Base-by-base conservation (phyloP, 192 early-diverging fungal genomes). In the Coemansia sp. region DNA sequence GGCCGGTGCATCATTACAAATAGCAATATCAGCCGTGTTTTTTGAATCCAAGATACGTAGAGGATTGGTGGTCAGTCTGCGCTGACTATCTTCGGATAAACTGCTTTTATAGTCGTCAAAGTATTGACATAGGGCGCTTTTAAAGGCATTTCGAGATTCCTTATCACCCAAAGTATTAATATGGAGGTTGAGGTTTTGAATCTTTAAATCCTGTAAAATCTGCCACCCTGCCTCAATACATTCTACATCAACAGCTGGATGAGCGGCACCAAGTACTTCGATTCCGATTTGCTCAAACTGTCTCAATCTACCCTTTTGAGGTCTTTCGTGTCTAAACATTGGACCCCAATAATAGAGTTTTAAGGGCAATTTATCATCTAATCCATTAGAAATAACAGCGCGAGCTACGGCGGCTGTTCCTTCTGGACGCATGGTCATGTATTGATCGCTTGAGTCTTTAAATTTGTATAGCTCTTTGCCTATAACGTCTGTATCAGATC, bases 261-360 rank as follows among this genome's bases (percentile, higher is more conserved):
- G 73, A 14, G 56, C 35, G 13, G 71, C 49, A 2, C 83, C 85
- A 32, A 81, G 69, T 2, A 78, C 34, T 35, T 87, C 85, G 14
- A 87, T 49, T 1, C 85, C 85, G 37, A 87, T 80, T 68, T 87
- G 85, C 40, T 87, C 82, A 63, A 87, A 87, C 80, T 87, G 85
- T 26, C 85, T 71, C 48, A 83, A 58, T 19, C 85, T 67, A 5
- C 85, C 85, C 35, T 81, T 82, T 42, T 87, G 85, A 24, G 83
- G 85, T n/a, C 83, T 63, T 46, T 87, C 85, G 24, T 81, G 81
- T 36, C 85, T 78, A 45, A 85, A 87, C 85, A 87, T 87, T 2
- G 83, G 79, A 2, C 83, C 85, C 10, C 58, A 34, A 40, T 87
- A 87, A 41, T 76, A 87, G n/a, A 76, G 78, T 32, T 64, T 67